phyloP scores from a whole-genome alignment of 768 basidiomycete species.

The Phallus indusiatus region DNA sequence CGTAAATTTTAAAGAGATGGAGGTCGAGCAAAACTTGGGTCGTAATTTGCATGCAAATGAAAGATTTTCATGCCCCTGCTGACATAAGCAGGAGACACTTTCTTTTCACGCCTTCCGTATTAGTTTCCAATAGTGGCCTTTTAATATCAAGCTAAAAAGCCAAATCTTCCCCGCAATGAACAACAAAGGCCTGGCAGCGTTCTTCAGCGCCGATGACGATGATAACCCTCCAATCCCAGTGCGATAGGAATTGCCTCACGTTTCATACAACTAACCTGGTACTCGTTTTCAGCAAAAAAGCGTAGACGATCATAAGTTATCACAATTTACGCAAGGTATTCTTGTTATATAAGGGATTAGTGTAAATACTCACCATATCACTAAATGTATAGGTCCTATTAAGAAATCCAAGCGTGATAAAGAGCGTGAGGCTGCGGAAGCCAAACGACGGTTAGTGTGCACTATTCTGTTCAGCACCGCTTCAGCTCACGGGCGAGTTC shows the following conservation, averaged over 20 bases:
- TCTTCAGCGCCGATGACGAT: constrained; percentile 72
- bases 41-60: too few relatives aligned
- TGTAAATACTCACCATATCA: background rate
- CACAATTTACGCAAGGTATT: constrained; percentile 65
- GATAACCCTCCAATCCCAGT: constrained; percentile 84
- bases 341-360: background rate
- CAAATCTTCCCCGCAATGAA: background rate
- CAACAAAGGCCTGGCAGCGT: constrained; percentile 59
- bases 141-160: too few relatives aligned
- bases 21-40: too few relatives aligned
- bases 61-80: too few relatives aligned
- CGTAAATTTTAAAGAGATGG: background rate
- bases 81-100: too few relatives aligned
- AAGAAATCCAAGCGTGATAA: constrained; percentile 88
- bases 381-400: constrained; percentile 36
- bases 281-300: constrained; percentile 64
- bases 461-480: constrained; percentile 18
- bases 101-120: too few relatives aligned
- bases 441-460: constrained; percentile 50
- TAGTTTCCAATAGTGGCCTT: too few relatives aligned
- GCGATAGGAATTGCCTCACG: constrained; percentile 69
- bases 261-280: constrained; percentile 43
- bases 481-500: background rate
- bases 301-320: constrained; percentile 76
- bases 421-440: constrained; percentile 87